phyloP scores from a whole-genome alignment of 2,329 filamentous ascomycete species.

The Ascosphaera apis region DNA sequence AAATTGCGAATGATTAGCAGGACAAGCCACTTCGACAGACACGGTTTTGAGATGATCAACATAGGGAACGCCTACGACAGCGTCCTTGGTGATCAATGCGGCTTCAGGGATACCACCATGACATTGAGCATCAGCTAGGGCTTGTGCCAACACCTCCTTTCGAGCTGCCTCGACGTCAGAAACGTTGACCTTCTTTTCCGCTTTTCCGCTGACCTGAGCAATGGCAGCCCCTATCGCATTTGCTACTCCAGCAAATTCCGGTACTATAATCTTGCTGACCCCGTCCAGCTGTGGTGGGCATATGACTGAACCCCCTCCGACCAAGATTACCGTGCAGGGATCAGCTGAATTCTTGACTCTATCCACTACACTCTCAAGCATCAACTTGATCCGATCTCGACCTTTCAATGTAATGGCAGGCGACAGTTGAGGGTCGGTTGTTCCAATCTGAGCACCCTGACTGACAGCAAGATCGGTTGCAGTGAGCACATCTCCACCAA shows the following conservation, averaged over 20 bases:
- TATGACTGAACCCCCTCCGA: conserved; percentile 32
- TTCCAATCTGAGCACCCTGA: conserved; percentile 7
- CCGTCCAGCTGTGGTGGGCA: conserved; percentile 24
- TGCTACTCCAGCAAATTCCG: conserved; percentile 29
- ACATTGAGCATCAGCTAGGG: conserved; percentile 21
- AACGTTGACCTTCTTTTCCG: conserved; percentile 26
- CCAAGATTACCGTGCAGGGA: conserved; percentile 27
- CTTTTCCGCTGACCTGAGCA: conserved; percentile 27
- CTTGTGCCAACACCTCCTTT: conserved; percentile 19
- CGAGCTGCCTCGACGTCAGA: conserved; percentile 10
- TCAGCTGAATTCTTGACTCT: conserved; percentile 31
- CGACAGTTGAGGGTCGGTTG: conserved; percentile 7
- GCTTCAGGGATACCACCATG: conserved; percentile 24
- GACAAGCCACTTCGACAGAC: conserved; percentile 13
- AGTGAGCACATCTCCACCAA: conserved; percentile 31
- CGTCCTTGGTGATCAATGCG: conserved; percentile 28
- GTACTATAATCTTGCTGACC: conserved; percentile 26
- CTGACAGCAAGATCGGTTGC: conserved; percentile 26
- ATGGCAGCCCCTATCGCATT: conserved; percentile 37
- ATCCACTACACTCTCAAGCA: conserved; percentile 29
- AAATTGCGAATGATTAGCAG: too few species aligned
- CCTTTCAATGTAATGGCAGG: conserved; percentile 4
- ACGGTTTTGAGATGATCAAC: conserved; percentile 28
- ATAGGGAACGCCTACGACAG: conserved; percentile 32
- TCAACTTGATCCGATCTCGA: conserved; percentile 17